Evolutionary conservation across 1,284 basidiomycete genomes (phyloP).

Genomic region (Sporisorium sorghi): DNA sequence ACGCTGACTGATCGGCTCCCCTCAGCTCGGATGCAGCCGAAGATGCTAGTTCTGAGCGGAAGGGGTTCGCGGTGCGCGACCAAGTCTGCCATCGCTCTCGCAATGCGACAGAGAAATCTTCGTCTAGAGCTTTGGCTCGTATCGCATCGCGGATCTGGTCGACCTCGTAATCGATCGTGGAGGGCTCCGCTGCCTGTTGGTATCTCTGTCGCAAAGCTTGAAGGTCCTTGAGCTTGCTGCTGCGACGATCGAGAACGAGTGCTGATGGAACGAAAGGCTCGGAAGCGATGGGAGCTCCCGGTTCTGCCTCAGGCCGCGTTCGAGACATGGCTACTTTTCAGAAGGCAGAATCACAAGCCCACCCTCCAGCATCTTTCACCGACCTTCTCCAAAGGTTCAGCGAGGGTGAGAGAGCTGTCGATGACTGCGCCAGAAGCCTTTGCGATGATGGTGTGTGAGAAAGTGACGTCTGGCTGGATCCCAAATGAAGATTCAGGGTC

Average conservation of each 20-base stretch:
- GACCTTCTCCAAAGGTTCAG: background rate
- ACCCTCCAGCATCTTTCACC: background rate
- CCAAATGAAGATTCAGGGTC: background rate
- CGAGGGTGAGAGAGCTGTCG: background rate
- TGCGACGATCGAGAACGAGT: constrained; percentile 27
- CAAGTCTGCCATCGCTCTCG: constrained; percentile 50
- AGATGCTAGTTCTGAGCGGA: constrained; percentile 34
- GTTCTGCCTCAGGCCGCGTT: background rate
- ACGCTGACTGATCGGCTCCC: background rate
- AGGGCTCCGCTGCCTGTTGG: constrained; percentile 3
- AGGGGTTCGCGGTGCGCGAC: constrained; percentile 37
- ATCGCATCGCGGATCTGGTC: constrained; percentile 20
- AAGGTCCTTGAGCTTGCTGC: constrained; percentile 17
- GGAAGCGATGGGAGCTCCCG: constrained; percentile 20
- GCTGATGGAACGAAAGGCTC: constrained; percentile 15
- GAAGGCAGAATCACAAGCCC: background rate
- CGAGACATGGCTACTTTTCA: constrained; percentile 10
- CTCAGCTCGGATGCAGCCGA: constrained; percentile 29
- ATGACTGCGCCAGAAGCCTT: background rate
- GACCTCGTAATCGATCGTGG: constrained; percentile 32
- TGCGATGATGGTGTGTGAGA: background rate
- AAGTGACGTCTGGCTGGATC: background rate
- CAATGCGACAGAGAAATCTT: constrained; percentile 41
- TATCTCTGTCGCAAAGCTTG: constrained; percentile 6
- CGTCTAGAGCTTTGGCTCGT: constrained; percentile 28